A percentile compares a stretch with the other conserved stretches of the same genome.
Conservation (phyloP, 169 alveolate species). For the Plasmodium ovale region DNA sequence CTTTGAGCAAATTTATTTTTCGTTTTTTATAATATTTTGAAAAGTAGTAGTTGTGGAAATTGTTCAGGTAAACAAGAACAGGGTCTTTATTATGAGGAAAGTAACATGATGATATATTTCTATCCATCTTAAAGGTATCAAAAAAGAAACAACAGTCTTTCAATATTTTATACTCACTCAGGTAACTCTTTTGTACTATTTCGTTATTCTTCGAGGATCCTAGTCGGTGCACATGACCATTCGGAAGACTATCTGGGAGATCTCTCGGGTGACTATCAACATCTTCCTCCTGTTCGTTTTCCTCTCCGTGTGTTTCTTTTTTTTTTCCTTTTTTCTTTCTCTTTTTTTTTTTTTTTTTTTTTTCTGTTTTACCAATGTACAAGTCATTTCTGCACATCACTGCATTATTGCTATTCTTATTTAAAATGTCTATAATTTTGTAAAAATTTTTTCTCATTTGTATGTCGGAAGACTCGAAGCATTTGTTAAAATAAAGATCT, state of each 20-base stretch:
- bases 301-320: not conserved
- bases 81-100: slow-evolving; percentile 72
- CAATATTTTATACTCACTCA: slow-evolving; percentile 65
- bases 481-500: slow-evolving; percentile 62
- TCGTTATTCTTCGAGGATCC: not conserved
- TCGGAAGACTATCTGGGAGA: not conserved
- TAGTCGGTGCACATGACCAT: not conserved
- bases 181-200: slow-evolving; percentile 57
- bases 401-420: not conserved
- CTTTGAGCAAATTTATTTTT: slow-evolving; percentile 50
- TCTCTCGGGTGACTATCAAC: not conserved
- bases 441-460: slow-evolving; percentile 35
- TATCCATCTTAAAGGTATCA: slow-evolving; percentile 74
- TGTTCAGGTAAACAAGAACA: slow-evolving; percentile 58
- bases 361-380: not conserved
- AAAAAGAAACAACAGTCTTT: slow-evolving; percentile 69
- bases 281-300: not conserved
- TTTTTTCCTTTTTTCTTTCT: slow-evolving; percentile 5
- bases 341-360: not conserved
- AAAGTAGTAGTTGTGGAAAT: slow-evolving; percentile 68
- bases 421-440: slow-evolving; percentile 31
- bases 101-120: slow-evolving; percentile 52
- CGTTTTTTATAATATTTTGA: slow-evolving; percentile 67
- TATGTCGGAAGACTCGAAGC: slow-evolving; percentile 9
- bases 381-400: not conserved